A percentile compares a stretch with the other conserved stretches of the same genome.
Conservation (phyloP, 768 basidiomycete genomes). For the Arthromyces matolae region DNA sequence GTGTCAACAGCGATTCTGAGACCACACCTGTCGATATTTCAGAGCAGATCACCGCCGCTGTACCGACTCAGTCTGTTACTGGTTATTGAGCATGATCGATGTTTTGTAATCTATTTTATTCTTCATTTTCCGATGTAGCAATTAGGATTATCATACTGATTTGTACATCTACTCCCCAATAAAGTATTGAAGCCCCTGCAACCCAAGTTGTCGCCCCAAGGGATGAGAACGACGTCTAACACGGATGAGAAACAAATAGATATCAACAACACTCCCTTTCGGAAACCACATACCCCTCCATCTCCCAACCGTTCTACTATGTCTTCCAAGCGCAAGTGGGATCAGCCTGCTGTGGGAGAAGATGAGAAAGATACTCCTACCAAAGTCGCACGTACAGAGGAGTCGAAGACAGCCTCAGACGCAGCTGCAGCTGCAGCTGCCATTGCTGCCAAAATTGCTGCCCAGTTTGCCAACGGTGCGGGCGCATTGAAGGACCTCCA, state of each 20-base stretch:
- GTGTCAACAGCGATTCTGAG: constrained; percentile 9
- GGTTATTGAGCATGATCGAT: too few species aligned
- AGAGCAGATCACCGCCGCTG: constrained; percentile 14
- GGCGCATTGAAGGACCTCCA: constrained; percentile 56
- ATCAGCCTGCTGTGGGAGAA: constrained; percentile 56
- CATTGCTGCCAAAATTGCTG: constrained; percentile 93
- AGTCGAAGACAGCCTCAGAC: constrained; percentile 59
- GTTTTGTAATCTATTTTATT: too few species aligned
- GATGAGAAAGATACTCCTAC: constrained; percentile 33
- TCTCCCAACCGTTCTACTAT: constrained; percentile 26
- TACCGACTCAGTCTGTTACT: too few species aligned
- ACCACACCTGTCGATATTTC: constrained; percentile 14
- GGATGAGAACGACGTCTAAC: too few species aligned
- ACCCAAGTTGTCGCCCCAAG: too few species aligned
- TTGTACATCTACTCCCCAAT: too few species aligned
- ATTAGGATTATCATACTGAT: too few species aligned
- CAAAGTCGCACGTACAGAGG: constrained; percentile 47
- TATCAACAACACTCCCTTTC: constrained; percentile 3
- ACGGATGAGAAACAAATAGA: constrained; percentile 4
- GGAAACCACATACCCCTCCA: neutral
- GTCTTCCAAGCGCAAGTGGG: constrained; percentile 84
- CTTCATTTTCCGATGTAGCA: neutral
- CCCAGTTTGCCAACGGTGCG: constrained; percentile 58
- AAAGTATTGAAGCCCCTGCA: too few species aligned
- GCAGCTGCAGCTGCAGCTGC: constrained; percentile 72